Conservation (phyloP, 768 basidiomycete genomes). For the Strobilomyces dryophilus region DNA sequence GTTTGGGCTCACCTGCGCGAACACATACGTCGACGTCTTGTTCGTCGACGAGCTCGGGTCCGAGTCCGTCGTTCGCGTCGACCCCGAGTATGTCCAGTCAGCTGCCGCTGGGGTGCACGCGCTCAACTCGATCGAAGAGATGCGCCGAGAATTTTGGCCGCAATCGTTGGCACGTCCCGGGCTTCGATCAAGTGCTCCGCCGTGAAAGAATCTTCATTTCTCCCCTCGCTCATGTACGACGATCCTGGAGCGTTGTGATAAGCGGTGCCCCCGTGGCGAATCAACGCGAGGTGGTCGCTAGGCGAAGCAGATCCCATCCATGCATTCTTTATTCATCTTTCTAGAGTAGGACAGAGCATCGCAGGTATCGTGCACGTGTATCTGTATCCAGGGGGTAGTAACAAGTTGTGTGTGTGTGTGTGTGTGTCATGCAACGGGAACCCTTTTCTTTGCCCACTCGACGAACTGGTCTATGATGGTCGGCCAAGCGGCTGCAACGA, state of each 20-base stretch:
- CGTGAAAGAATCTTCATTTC: conserved; percentile 28
- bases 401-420: conserved; percentile 1
- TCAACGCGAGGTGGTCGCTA: conserved; percentile 1
- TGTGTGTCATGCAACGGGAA: background rate
- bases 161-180: conserved; percentile 20
- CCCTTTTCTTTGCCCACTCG: conserved; percentile 49
- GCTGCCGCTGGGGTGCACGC: background rate
- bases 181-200: conserved; percentile 22
- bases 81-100: conserved; percentile 13
- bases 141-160: conserved; percentile 22
- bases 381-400: background rate
- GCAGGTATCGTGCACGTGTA: conserved; percentile 6
- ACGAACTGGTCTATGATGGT: conserved; percentile 86
- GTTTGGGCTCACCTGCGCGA: conserved; percentile 51
- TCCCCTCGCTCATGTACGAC: conserved; percentile 26
- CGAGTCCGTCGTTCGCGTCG: conserved; percentile 22
- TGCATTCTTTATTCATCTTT: conserved; percentile 7
- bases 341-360: background rate
- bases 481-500: conserved; percentile 71
- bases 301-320: background rate
- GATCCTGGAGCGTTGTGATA: conserved; percentile 3
- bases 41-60: conserved; percentile 36
- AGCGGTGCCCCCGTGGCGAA: conserved; percentile 9
- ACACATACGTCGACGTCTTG: conserved; percentile 55
- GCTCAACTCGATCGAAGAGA: conserved; percentile 17